Conservation (phyloP, 176 grass and related monocot genomes). For the Musa itinerans region DNA sequence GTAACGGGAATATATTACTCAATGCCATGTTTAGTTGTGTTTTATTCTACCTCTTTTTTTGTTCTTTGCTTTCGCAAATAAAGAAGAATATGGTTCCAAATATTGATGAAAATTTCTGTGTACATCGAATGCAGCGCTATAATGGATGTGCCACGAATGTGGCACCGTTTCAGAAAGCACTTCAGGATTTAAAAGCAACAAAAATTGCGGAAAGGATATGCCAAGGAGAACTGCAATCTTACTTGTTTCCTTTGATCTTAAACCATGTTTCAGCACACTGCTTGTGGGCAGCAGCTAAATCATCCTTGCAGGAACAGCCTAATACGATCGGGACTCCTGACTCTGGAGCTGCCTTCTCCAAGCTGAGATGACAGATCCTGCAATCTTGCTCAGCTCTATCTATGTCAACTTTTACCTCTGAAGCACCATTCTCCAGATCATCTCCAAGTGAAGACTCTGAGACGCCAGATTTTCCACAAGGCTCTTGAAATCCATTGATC, state of each 20-base stretch:
- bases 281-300: slow-evolving; percentile 74
- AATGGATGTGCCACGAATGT: not conserved
- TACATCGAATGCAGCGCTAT: not conserved
- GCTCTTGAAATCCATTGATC: slow-evolving; percentile 22
- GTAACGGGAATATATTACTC: not conserved
- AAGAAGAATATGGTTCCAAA: not conserved
- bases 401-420: slow-evolving; percentile 55
- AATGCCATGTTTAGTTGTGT: not conserved
- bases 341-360: slow-evolving; percentile 49
- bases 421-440: slow-evolving; percentile 60
- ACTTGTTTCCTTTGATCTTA: slow-evolving; percentile 99
- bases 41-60: not conserved
- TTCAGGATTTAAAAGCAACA: not conserved
- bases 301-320: slow-evolving; percentile 95
- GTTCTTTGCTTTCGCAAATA: not conserved
- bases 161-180: not conserved
- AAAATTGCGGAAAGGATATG: not conserved
- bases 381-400: slow-evolving; percentile 64
- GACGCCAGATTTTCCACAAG: slow-evolving; percentile 51
- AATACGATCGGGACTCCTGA: slow-evolving; percentile 67
- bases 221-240: slow-evolving; percentile 12
- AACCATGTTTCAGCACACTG: slow-evolving; percentile 99
- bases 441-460: slow-evolving; percentile 67
- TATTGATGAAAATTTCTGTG: not conserved
- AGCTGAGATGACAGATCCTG: slow-evolving; percentile 92